Conservation (phyloP, 2,329 filamentous ascomycete species). For the Fusarium avenaceum region DNA sequence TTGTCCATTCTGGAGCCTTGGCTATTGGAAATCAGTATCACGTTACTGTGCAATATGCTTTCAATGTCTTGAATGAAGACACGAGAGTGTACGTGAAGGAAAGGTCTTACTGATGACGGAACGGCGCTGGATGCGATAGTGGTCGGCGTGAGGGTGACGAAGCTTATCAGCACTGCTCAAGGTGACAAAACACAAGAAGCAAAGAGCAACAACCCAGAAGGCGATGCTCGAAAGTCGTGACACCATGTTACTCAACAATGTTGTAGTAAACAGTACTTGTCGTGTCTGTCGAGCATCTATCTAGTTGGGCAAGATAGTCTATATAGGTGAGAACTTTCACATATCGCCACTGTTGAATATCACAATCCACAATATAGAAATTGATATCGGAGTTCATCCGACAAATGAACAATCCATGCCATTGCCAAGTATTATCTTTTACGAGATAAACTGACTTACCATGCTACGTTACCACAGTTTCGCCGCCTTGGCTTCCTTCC, state of each 20-base stretch:
- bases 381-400: no score
- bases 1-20: no score
- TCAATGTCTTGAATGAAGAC: no score
- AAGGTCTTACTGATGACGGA: no score
- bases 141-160: no score
- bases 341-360: background rate
- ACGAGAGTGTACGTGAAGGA: no score
- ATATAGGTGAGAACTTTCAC: background rate
- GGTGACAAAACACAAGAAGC: constrained; percentile 4
- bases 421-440: no score
- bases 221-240: background rate
- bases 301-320: background rate
- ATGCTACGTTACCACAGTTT: background rate
- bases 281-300: background rate
- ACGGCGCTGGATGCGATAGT: no score
- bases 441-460: background rate
- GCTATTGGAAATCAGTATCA: no score
- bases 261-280: background rate
- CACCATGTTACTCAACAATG: background rate
- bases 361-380: no score
- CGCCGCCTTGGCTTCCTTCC: background rate
- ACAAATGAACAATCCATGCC: background rate
- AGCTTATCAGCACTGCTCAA: background rate
- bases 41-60: no score
- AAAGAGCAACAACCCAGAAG: constrained; percentile 4